A percentile compares a stretch with the other conserved stretches of the same genome.
Evolutionary conservation across 2,329 filamentous ascomycete genomes (phyloP).

Genomic region (Diaporthe australafricana): DNA sequence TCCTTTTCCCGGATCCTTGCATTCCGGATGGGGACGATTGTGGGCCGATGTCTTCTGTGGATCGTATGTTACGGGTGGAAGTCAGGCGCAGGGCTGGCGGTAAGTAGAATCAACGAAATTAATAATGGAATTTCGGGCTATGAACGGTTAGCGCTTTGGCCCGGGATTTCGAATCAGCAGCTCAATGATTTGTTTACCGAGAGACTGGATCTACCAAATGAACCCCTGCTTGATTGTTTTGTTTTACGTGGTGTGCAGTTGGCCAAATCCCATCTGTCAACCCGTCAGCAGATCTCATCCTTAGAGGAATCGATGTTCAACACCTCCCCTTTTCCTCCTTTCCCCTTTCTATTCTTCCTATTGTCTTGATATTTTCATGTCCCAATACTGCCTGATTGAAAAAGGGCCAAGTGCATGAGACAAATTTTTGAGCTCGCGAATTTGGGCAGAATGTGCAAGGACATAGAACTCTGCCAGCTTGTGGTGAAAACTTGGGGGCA

Average conservation of each 20-base stretch:
- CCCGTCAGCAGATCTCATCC: no score
- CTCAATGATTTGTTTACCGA: not conserved
- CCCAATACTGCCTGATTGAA: no score
- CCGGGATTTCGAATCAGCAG: not conserved
- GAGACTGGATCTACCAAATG: not conserved
- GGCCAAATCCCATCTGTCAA: no score
- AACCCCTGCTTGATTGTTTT: not conserved
- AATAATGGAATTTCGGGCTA: not conserved
- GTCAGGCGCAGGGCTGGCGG: conserved; percentile 22
- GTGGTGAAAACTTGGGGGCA: no score
- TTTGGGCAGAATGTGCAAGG: no score
- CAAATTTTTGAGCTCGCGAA: no score
- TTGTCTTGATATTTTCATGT: no score
- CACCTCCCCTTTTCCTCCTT: no score
- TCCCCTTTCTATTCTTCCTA: no score
- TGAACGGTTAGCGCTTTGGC: not conserved
- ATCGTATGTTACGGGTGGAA: conserved; percentile 25
- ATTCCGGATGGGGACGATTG: conserved; percentile 19
- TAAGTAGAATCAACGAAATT: conserved; percentile 4
- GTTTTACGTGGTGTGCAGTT: no score
- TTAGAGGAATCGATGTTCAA: not conserved
- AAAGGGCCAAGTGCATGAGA: no score
- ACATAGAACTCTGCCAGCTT: no score
- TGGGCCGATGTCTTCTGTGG: conserved; percentile 24
- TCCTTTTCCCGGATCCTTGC: conserved; percentile 10